Evolutionary conservation across 2,329 filamentous ascomycete genomes (phyloP), one percentile per base, ranked within the genome.

Genomic region (Colletotrichum brevisporum): DNA sequence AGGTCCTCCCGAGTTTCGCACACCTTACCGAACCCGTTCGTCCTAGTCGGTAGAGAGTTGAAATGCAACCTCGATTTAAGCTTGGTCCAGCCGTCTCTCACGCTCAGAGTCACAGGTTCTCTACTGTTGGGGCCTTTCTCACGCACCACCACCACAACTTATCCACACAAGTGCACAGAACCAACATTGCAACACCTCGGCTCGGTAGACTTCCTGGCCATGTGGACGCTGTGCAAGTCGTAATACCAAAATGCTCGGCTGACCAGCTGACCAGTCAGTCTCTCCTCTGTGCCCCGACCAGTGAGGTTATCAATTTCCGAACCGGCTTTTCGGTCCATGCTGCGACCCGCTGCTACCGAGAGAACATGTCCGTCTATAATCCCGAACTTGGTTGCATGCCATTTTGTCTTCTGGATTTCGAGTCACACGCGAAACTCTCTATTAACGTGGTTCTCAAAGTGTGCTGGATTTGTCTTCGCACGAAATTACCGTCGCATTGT

Each of bases 41-140:
- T 57, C 59, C 39, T 39, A n/a, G 54, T 65, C 62, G 55, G 27
- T 26, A 59, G 8, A 41, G 21, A 6, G 21, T n/a, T 15, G 31
- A 48, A 41, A 54, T 60, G 55, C 39, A 45, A 48, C 47, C 48
- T 63, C 36, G 50, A 58, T 63, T 63, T 53, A 65, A 65, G 66
- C 61, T 65, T 69, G 61, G 62, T 55, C 61, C 66, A 66, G 51
- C 45, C 56, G 67, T 69, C 66, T 69, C 61, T 69, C 67, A 66
- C 67, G 52, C 53, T 41, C 41, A 43, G 36, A 53, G 62, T 69
- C 62, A 41, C 67, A 61, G 45, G 62, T 66, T 68, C 21, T 59
- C 48, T 26, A 24, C 50, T 52, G 53, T 39, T 60, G 61, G 41
- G 21, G 24, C 48, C 53, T 41, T 41, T 43, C n/a, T 45, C 31